Evolutionary conservation across 1,284 basidiomycete species (phyloP).

Genomic region (Trichosporon sp.): DNA sequence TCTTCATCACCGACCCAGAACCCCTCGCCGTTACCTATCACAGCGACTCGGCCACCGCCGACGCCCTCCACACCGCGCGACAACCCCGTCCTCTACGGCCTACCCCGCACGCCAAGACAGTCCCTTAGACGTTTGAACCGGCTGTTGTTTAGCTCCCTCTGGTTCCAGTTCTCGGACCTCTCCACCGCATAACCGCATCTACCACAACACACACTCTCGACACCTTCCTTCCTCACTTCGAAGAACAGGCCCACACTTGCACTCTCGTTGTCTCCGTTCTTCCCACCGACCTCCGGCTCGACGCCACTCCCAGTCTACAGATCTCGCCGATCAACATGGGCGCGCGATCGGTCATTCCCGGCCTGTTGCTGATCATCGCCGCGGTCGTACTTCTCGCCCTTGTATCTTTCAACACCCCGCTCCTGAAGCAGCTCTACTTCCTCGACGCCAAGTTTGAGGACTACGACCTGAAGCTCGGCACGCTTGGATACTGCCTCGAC

Average conservation of each 20-base stretch:
- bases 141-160: not conserved
- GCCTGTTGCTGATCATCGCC: constrained; percentile 73
- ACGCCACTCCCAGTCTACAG: constrained; percentile 9
- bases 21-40: not conserved
- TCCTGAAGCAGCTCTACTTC: constrained; percentile 80
- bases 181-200: not conserved
- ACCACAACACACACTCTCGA: not conserved
- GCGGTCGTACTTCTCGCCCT: constrained; percentile 75
- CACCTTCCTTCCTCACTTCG: not conserved
- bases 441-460: constrained; percentile 70
- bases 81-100: not conserved
- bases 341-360: constrained; percentile 77
- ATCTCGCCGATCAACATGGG: constrained; percentile 41
- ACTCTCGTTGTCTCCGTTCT: not conserved
- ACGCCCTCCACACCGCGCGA: not conserved
- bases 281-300: not conserved
- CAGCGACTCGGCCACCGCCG: not conserved
- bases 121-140: not conserved
- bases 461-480: constrained; percentile 76
- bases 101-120: constrained; percentile 1
- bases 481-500: constrained; percentile 76
- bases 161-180: not conserved
- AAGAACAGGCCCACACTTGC: not conserved
- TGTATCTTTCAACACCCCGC: constrained; percentile 82
- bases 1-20: not conserved